Evolutionary conservation across 768 basidiomycete species (phyloP), one percentile per base, ranked within the genome.

Genomic region (Collybia nuda): DNA sequence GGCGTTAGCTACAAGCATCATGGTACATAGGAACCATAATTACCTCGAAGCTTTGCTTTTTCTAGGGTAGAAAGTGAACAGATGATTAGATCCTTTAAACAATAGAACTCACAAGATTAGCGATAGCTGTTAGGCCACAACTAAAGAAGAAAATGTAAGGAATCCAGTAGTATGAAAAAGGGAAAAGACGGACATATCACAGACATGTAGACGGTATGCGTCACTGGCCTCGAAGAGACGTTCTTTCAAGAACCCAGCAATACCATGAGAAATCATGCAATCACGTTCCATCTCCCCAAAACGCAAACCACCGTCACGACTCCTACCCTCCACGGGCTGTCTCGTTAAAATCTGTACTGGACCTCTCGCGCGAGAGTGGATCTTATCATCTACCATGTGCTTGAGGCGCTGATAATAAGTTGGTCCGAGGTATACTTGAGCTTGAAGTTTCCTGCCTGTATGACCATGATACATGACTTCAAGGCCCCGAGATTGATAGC

Each of bases 231-330:
- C 92, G 60, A 94, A 94, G 67, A 98, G 76, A 51, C 97, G 88
- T 74, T 98, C 97, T 72, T 98, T 98, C 70, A 98, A 70, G 84
- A 98, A 98, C 1, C 84, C 93, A 40, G 97, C 96, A 56, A 98
- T 94, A 66, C 97, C 97, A 74, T 99, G 97, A 19, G 97, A 97
- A 54, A 99, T 96, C 97, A 99, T 99, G 68, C 97, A 98, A 82
- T 98, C 96, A 67, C 93, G 91, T 66, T 99, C 97, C 97, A 99
- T 99, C 80, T 99, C 97, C 78, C 97, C 97, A 78, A 99, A 99
- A 62, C 97, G 93, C 56, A 99, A 73, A 69, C 97, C 97, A 77
- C 97, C 97, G 64, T 98, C 97, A 73, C 97, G 83, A 81, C 90
- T 93, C 70, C 97, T 82, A 81, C 97, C 97, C 66, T 99, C 97